Evolutionary conservation across 2,329 filamentous ascomycete species (phyloP), one percentile per base, ranked within the genome.

Genomic region (Neonectria faginata): DNA sequence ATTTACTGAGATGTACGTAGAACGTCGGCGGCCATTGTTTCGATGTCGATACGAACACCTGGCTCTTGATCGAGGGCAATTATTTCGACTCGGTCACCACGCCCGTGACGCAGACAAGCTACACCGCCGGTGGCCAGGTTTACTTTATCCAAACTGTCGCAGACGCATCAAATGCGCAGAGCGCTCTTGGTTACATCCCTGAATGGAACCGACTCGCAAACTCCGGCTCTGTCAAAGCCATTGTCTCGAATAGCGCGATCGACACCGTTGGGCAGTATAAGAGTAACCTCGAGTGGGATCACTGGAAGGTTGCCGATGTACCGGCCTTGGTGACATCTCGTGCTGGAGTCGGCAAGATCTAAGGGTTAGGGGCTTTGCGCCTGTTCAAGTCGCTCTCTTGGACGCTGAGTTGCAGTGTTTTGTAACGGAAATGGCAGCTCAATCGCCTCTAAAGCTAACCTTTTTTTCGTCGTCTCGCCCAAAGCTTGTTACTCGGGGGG

Each of bases 1-100:
- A 16, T 39, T 58, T 33, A 58, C 25, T 22, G 2, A 10, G 22
- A 2, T 22, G 16, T 18, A 4, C 7, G 11, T 7, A 58, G 73
- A 84, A 83, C 75, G 71, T 68, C 6, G 67, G 76, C 11, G 83
- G 83, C 25, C 87, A 89, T 74, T 84, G 85, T 10, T 88, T 88
- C 70, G 87, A 87, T 72, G 73, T 81, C 48, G 78, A 78, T 25
- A 39, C 71, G 7, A 80, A 80, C 31, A 78, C 72, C 42, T 78
- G 78, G 67, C 80, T 85, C 31, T 77, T 88, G 20, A 81, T 83
- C 1, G 86, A 88, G 75, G 86, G 86, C 36, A 87, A 86, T 69
- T 79, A 84, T 39, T 88, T 88, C 79, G 81, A 86, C 73, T 83
- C 85, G 66, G 81, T 88, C 52, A 71, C 74, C 3, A 77, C 78